phyloP scores from a whole-genome alignment of 345 rosid genomes.

The Arabidopsis arenosa region DNA sequence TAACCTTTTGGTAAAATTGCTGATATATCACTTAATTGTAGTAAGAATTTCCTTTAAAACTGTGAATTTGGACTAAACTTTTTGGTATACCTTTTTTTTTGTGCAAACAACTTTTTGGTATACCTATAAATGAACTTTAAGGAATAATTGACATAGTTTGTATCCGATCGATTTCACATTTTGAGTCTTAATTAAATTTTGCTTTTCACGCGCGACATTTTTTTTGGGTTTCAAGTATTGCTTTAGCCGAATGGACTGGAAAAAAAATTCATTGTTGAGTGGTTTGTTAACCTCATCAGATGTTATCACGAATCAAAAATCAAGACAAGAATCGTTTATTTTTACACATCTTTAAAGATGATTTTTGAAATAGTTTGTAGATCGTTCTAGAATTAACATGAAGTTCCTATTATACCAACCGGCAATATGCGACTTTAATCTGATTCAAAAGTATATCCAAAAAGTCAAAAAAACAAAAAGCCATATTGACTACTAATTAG shows the following conservation, averaged over 20 bases:
- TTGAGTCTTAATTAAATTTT: neutral
- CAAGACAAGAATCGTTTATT: neutral
- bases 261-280: neutral
- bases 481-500: conserved; percentile 7
- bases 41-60: neutral
- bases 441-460: conserved; percentile 37
- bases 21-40: neutral
- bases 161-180: neutral
- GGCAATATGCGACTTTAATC: conserved; percentile 34
- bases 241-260: neutral
- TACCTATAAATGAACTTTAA: neutral
- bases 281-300: neutral
- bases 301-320: neutral
- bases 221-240: conserved; percentile 4
- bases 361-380: neutral
- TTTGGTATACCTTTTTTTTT: neutral
- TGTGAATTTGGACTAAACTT: conserved; percentile 11
- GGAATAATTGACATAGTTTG: conserved; percentile 1
- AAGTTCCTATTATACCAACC: conserved; percentile 34
- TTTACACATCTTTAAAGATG: neutral
- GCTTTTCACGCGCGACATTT: neutral
- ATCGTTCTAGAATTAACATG: conserved; percentile 30
- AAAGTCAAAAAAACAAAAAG: conserved; percentile 17
- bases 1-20: neutral
- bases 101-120: too few relatives aligned